These are phyloP conservation scores for Mucor piriformis DNA, from an alignment of 371 early-diverging fungal species.

Conservation along the genomic window DNA sequence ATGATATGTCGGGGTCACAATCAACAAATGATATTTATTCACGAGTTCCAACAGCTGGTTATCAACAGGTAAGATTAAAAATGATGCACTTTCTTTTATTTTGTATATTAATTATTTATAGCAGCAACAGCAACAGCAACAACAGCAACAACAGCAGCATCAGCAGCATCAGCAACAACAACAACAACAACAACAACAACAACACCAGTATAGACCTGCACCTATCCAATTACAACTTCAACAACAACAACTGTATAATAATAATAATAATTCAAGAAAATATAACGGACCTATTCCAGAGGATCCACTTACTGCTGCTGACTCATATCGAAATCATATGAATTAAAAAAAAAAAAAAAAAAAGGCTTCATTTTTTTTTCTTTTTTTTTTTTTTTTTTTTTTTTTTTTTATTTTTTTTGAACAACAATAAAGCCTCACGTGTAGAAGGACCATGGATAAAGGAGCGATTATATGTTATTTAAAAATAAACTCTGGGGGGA, in stretches of 20 bases:
- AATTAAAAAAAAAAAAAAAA: too few relatives aligned
- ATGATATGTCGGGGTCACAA: slow-evolving; percentile 16
- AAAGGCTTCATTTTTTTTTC: background rate
- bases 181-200: background rate
- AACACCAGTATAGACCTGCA: slow-evolving; percentile 5
- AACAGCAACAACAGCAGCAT: too few relatives aligned
- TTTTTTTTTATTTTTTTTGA: slow-evolving; percentile 7
- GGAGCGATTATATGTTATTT: background rate
- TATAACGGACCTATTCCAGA: slow-evolving; percentile 34
- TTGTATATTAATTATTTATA: background rate
- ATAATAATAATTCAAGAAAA: slow-evolving; percentile 5
- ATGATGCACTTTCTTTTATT: background rate
- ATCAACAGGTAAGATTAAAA: slow-evolving; percentile 19
- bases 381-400: slow-evolving; percentile 1
- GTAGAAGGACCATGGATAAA: background rate
- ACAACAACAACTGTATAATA: slow-evolving; percentile 15
- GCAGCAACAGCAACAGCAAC: too few relatives aligned
- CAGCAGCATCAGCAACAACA: too few relatives aligned
- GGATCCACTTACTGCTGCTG: slow-evolving; percentile 36
- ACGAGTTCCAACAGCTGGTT: slow-evolving; percentile 14
- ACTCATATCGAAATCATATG: slow-evolving; percentile 27
- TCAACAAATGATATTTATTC: slow-evolving; percentile 12
- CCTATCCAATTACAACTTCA: slow-evolving; percentile 4
- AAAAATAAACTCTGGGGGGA: slow-evolving; percentile 3
- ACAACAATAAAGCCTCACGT: background rate